These are phyloP conservation scores for Amaranthus hypochondriacus DNA, from an alignment of 148 eudicot genomes.

Conservation along the genomic window DNA sequence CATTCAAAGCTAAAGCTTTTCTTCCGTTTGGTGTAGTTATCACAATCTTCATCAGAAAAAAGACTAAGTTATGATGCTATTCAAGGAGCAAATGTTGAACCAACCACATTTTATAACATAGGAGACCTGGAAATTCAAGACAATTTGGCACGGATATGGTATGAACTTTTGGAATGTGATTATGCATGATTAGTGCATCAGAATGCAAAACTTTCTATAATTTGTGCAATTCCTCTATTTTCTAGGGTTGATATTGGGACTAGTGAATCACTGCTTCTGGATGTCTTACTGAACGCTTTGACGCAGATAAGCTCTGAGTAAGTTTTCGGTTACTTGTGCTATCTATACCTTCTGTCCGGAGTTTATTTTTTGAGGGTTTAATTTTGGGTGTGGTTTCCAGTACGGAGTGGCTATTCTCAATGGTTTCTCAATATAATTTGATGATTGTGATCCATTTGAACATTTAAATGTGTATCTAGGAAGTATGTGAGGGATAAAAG, in stretches of 20 bases:
- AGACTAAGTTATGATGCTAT: conserved; percentile 81
- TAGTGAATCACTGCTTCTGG: conserved; percentile 73
- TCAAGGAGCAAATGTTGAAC: conserved; percentile 83
- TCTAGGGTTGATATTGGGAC: conserved; percentile 94
- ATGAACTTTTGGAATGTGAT: conserved; percentile 12
- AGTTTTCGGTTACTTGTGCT: conserved; percentile 17
- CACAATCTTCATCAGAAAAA: conserved; percentile 70
- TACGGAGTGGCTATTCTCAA: background rate
- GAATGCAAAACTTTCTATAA: background rate
- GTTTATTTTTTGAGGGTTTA: background rate
- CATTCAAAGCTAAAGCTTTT: conserved; percentile 6
- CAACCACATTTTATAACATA: conserved; percentile 88
- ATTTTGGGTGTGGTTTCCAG: background rate
- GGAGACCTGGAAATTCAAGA: conserved; percentile 93
- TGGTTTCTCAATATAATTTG: too few species aligned
- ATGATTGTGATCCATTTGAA: background rate
- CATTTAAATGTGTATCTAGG: background rate
- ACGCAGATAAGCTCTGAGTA: conserved; percentile 94
- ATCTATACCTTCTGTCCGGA: background rate
- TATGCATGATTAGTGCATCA: background rate
- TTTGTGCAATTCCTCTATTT: background rate
- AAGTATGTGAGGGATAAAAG: too few species aligned
- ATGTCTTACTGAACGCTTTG: conserved; percentile 72
- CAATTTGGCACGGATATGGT: conserved; percentile 91
- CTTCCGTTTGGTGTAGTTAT: conserved; percentile 45